Percentiles rank a stretch among this genome's conserved stretches.
Conservation (phyloP, 2,329 filamentous ascomycete genomes). For the Elsinoe batatas region DNA sequence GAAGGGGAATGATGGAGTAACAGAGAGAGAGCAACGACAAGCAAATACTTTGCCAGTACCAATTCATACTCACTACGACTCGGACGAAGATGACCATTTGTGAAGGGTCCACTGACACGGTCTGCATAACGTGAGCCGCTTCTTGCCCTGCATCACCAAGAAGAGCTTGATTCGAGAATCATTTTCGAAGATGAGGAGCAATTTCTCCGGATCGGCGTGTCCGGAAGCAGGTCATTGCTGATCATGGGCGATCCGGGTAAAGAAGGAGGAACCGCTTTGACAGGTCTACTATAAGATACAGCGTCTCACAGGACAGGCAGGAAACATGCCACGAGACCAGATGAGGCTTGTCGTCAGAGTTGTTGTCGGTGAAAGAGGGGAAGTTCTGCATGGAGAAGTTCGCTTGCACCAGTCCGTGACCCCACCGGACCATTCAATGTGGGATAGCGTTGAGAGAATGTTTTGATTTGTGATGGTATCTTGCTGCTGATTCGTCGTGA, state of each 20-base stretch:
- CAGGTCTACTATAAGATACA: not conserved
- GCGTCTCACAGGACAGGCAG: not conserved
- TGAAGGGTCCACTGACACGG: not conserved
- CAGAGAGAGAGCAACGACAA: not conserved
- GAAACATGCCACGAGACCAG: not conserved
- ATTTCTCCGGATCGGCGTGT: constrained; percentile 15
- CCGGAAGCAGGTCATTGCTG: not conserved
- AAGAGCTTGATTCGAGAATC: not conserved
- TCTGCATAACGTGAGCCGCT: not conserved
- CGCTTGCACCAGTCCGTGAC: not conserved
- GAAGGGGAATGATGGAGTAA: not conserved
- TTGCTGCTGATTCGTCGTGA: not conserved
- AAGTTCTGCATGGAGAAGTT: not conserved
- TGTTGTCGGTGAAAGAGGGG: not conserved
- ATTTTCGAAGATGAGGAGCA: constrained; percentile 10
- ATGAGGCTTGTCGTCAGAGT: not conserved
- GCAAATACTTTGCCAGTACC: not conserved
- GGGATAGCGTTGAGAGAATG: not conserved
- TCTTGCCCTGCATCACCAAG: not conserved
- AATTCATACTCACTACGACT: too few species aligned
- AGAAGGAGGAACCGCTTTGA: not conserved
- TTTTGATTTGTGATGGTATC: not conserved
- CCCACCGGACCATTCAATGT: constrained; percentile 3
- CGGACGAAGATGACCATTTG: not conserved
- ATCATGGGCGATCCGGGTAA: not conserved